phyloP scores from a whole-genome alignment of 2,329 filamentous ascomycete genomes.

The Aspergillus versicolor region DNA sequence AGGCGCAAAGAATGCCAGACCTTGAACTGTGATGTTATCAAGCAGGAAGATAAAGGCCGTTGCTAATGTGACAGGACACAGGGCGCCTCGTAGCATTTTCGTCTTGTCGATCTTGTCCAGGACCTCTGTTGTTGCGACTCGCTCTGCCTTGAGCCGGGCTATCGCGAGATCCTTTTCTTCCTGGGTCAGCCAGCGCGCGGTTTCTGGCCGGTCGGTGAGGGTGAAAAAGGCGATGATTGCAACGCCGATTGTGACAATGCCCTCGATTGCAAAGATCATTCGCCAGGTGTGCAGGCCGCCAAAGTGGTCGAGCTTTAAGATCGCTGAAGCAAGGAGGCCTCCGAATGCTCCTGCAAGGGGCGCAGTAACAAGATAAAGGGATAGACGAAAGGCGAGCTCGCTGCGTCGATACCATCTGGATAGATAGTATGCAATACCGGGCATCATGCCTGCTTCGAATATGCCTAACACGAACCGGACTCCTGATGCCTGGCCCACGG shows the following conservation, averaged over 20 bases:
- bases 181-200: slow-evolving; percentile 63
- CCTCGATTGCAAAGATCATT: slow-evolving; percentile 71
- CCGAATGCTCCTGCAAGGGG: slow-evolving; percentile 71
- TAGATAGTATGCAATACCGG: slow-evolving; percentile 72
- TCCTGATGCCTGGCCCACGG: slow-evolving; percentile 53
- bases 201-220: slow-evolving; percentile 67
- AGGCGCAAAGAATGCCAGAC: slow-evolving; percentile 67
- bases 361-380: slow-evolving; percentile 69
- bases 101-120: slow-evolving; percentile 61
- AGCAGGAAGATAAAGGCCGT: slow-evolving; percentile 62
- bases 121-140: slow-evolving; percentile 60
- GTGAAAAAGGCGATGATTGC: slow-evolving; percentile 62
- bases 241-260: slow-evolving; percentile 60
- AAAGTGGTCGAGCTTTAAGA: slow-evolving; percentile 61
- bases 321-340: slow-evolving; percentile 63
- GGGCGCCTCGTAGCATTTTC: slow-evolving; percentile 63
- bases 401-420: slow-evolving; percentile 69
- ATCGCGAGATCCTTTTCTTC: slow-evolving; percentile 68
- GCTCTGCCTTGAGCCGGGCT: slow-evolving; percentile 67
- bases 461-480: slow-evolving; percentile 68
- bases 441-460: slow-evolving; percentile 73
- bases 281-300: slow-evolving; percentile 60
- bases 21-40: slow-evolving; percentile 70
- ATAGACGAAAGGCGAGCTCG: slow-evolving; percentile 66
- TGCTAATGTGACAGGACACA: slow-evolving; percentile 60